Base-by-base conservation (phyloP, 768 basidiomycete species). In the Botryobasidium botryosum region DNA sequence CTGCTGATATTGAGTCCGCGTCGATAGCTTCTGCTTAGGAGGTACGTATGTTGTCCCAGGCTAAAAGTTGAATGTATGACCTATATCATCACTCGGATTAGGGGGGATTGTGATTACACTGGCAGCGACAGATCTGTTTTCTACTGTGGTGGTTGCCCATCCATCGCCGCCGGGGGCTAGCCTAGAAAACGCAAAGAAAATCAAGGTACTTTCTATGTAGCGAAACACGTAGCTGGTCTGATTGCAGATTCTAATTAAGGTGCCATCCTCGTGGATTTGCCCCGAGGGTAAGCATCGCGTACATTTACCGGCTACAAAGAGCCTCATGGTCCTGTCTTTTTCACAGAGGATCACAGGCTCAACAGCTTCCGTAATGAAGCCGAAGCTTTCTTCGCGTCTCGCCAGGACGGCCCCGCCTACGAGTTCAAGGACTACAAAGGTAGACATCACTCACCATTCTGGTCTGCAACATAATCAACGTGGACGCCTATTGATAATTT, bases 101-200 rank as follows among this genome's bases (percentile, higher is more conserved):
- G n/a, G n/a, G n/a, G n/a, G n/a, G n/a, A n/a, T n/a, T n/a, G n/a
- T n/a, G n/a, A n/a, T n/a, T 23, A n/a, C 37, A 25, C 54, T 63
- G 8, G 61, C 55, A 4, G 37, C 57, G 13, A 55, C 55, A 5
- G 58, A 61, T 24, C 33, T 57, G 12, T 56, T 69, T 40, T 57
- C 64, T 42, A 62, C 57, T 33, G 55, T 64, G 8, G 61, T 66
- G 25, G 55, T 71, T 28, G 58, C 61, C 35, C 69, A 69, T 44
- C 69, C 71, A 3, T 63, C 60, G 3, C 25, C 28, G n/a, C n/a
- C n/a, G n/a, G n/a, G n/a, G 31, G 40, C 61, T 42, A 58, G 51
- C 6, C 33, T 52, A 2, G 57, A 57, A 2, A 56, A 57, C 35
- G 56, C 55, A 3, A 47, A 55, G 10, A 50, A 47, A 7, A 45